Conservation (phyloP, 176 grass and related monocot genomes). For the Lolium perenne region DNA sequence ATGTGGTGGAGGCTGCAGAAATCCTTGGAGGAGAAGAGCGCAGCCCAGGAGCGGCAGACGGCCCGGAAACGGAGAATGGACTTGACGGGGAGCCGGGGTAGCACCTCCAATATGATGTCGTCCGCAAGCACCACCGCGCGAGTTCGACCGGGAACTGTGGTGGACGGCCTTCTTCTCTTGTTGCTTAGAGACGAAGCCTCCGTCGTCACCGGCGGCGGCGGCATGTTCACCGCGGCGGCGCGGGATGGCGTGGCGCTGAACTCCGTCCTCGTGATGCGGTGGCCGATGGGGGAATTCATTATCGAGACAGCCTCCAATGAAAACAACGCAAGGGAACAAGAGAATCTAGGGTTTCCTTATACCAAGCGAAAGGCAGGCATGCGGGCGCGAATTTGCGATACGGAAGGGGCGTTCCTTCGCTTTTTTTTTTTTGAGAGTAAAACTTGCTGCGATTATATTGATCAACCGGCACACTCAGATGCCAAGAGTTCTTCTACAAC, state of each 20-base stretch:
- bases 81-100: background rate
- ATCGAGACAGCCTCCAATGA: no score
- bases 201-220: background rate
- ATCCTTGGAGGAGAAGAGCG: background rate
- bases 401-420: no score
- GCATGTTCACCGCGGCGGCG: background rate
- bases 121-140: background rate
- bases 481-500: no score
- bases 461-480: no score
- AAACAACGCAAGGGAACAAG: no score
- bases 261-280: background rate
- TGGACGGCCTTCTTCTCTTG: background rate
- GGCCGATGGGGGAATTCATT: no score
- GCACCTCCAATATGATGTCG: background rate
- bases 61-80: background rate
- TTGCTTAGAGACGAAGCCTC: background rate
- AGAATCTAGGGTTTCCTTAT: no score
- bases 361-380: no score
- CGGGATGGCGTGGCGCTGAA: background rate
- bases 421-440: no score
- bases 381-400: no score
- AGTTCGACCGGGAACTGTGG: no score
- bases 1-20: constrained; percentile 8
- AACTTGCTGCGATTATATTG: no score
- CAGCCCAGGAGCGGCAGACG: background rate